These are phyloP conservation scores for Chalaropsis thielavioides DNA, from an alignment of 2,329 filamentous ascomycete genomes.

Conservation along the genomic window DNA sequence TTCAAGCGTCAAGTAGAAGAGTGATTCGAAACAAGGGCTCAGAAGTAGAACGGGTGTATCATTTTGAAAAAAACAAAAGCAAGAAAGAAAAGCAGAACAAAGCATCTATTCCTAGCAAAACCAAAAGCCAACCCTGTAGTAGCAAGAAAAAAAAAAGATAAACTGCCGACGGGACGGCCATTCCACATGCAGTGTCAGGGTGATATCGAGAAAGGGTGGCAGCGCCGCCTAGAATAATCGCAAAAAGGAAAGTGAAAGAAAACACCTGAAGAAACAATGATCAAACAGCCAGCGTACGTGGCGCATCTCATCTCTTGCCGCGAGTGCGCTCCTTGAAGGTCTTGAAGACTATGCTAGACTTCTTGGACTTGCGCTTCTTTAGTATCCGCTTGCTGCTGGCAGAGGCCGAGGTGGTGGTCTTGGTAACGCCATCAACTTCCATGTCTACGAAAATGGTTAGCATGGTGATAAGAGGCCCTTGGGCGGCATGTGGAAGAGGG, in stretches of 20 bases:
- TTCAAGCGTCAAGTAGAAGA: neutral
- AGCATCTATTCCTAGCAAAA: neutral
- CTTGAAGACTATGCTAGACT: conserved; percentile 44
- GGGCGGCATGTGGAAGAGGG: neutral
- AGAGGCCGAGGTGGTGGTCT: conserved; percentile 27
- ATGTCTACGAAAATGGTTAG: conserved; percentile 29
- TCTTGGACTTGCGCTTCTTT: conserved; percentile 42
- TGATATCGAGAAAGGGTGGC: neutral
- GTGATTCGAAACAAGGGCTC: neutral
- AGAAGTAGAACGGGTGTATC: neutral
- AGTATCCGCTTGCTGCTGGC: conserved; percentile 36
- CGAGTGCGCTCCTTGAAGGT: conserved; percentile 35
- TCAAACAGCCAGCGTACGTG: neutral
- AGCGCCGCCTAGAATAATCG: neutral
- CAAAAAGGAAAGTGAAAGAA: neutral
- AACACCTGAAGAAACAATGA: neutral
- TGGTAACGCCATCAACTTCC: conserved; percentile 38
- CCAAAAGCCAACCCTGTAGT: neutral
- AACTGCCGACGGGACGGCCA: neutral
- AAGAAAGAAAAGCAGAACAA: conserved; percentile 1
- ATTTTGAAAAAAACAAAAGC: neutral
- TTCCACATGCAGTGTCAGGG: neutral
- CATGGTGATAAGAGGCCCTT: neutral
- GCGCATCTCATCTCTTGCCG: conserved; percentile 12
- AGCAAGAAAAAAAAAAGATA: neutral